Conservation (phyloP, 202 grass and related monocot species). For the Panicum virgatum region DNA sequence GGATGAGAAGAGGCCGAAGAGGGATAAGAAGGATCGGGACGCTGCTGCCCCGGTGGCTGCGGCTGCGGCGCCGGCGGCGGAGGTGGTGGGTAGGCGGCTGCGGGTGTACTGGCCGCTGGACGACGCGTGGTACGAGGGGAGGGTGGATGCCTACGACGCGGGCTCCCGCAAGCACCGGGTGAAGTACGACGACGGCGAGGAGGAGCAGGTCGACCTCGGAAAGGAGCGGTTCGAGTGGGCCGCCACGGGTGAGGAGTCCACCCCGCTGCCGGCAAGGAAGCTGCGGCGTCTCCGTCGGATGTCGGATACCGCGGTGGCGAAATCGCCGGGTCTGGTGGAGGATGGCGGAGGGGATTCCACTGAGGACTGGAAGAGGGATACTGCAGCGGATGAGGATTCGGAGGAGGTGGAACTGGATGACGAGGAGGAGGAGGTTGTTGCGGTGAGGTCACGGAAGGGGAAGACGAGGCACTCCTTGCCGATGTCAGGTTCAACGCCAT, state of each 20-base stretch:
- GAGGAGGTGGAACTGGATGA: constrained; percentile 86
- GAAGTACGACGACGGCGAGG: constrained; percentile 72
- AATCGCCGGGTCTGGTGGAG: constrained; percentile 40
- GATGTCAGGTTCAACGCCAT: not conserved
- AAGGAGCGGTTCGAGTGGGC: constrained; percentile 79
- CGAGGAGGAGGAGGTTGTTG: constrained; percentile 59
- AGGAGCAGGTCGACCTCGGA: constrained; percentile 70
- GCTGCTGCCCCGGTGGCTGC: not conserved
- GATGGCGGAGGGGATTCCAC: constrained; percentile 49
- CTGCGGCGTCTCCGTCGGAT: constrained; percentile 69
- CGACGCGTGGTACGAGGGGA: constrained; percentile 71
- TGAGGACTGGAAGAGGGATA: constrained; percentile 65
- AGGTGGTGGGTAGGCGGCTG: constrained; percentile 64
- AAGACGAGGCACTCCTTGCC: constrained; percentile 32
- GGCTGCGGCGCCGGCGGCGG: constrained; percentile 16
- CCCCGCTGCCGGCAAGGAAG: constrained; percentile 45
- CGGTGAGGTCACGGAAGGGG: constrained; percentile 37
- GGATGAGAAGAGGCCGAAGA: not conserved
- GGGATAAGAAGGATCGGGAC: not conserved
- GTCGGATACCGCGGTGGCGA: constrained; percentile 41
- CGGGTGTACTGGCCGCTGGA: constrained; percentile 91
- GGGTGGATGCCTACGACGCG: constrained; percentile 59
- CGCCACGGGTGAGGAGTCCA: constrained; percentile 16
- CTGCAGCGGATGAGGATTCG: constrained; percentile 42
- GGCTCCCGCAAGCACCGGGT: constrained; percentile 54